phyloP scores from a whole-genome alignment of 768 basidiomycete genomes.

The Tylopilus vinaceipallidus region DNA sequence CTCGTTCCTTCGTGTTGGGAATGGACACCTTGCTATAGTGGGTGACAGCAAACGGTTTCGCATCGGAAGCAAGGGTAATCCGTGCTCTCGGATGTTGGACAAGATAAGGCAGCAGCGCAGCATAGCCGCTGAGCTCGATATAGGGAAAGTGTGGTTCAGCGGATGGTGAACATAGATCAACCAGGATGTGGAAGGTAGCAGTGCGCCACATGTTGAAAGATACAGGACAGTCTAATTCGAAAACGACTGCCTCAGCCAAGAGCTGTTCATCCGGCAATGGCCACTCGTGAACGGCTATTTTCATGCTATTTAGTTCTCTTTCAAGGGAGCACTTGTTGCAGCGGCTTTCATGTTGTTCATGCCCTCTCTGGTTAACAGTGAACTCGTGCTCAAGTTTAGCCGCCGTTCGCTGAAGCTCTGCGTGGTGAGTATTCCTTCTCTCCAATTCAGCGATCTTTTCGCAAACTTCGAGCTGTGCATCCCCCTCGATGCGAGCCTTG shows the following conservation, averaged over 20 bases:
- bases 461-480: neutral
- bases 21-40: conserved; percentile 17
- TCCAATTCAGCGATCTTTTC: neutral
- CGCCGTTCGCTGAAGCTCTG: neutral
- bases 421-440: neutral
- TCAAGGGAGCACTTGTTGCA: neutral
- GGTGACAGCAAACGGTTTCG: conserved; percentile 17
- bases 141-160: conserved; percentile 5
- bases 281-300: neutral
- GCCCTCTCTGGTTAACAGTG: neutral
- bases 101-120: conserved; percentile 10
- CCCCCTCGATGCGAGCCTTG: conserved; percentile 26
- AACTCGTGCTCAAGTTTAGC: neutral
- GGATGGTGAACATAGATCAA: conserved; percentile 32
- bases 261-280: conserved; percentile 36
- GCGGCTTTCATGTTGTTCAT: neutral
- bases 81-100: conserved; percentile 17
- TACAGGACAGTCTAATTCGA: conserved; percentile 42
- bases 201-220: conserved; percentile 44
- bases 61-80: conserved; percentile 23
- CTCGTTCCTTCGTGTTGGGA: conserved; percentile 8
- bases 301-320: neutral
- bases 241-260: conserved; percentile 34
- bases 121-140: conserved; percentile 16
- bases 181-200: conserved; percentile 37